phyloP scores from a whole-genome alignment of 2,329 filamentous ascomycete genomes.

The Fusarium illudens region DNA sequence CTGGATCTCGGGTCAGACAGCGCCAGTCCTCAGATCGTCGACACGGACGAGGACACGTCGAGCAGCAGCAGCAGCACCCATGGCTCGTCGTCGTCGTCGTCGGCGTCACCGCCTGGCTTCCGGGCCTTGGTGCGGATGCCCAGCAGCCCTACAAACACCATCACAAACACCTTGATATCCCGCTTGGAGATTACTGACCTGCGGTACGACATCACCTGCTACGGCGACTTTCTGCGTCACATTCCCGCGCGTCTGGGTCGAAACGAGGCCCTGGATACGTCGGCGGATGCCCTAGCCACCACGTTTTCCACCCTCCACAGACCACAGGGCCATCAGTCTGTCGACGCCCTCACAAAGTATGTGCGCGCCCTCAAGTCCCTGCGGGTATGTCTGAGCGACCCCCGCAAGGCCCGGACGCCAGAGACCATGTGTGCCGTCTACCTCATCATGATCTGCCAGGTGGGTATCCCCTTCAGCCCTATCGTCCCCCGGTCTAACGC shows the following conservation, averaged over 20 bases:
- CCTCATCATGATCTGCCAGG: slow-evolving; percentile 49
- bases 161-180: slow-evolving; percentile 40
- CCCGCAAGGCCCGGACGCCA: slow-evolving; percentile 36
- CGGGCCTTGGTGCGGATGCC: slow-evolving; percentile 32
- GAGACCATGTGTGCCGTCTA: slow-evolving; percentile 52
- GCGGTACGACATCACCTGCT: slow-evolving; percentile 57
- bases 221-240: slow-evolving; percentile 56
- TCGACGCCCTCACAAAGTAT: slow-evolving; percentile 43
- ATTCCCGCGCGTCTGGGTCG: slow-evolving; percentile 55
- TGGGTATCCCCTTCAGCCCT: slow-evolving; percentile 14
- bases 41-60: slow-evolving; percentile 10
- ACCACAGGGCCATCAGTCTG: slow-evolving; percentile 16
- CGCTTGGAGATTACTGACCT: slow-evolving; percentile 52
- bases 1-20: slow-evolving; percentile 14
- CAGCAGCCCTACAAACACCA: slow-evolving; percentile 43
- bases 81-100: neutral
- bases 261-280: slow-evolving; percentile 56
- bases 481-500: neutral
- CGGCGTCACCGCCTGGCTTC: slow-evolving; percentile 4
- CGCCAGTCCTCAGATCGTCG: slow-evolving; percentile 3
- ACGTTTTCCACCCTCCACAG: slow-evolving; percentile 39
- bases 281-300: slow-evolving; percentile 44
- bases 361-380: slow-evolving; percentile 44
- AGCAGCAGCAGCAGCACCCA: neutral
- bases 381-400: slow-evolving; percentile 40